Base-by-base conservation (phyloP, 495 filamentous ascomycete species). In the Annulohypoxylon nitens region DNA sequence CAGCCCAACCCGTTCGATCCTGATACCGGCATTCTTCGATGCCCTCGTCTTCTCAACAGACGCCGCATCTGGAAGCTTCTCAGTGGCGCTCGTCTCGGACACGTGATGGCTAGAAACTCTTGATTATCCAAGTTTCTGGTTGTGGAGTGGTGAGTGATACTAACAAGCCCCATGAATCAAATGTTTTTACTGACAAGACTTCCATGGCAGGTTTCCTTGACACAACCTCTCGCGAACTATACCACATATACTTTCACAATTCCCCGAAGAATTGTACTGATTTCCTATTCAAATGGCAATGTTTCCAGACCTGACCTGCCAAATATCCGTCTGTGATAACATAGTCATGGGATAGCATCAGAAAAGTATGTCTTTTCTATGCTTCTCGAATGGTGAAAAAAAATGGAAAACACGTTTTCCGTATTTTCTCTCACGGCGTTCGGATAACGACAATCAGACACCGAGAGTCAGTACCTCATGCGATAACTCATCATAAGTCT, bases 41-140 rank as follows among this genome's bases (percentile, higher is more conserved):
- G 11, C 18, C 39, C 39, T 0, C 3, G n/a, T n/a, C 67, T 78
- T 8, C 45, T 51, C 60, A 78, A 78, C 51, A 66, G 75, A 14
- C 43, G 20, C 4, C 75, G 73, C n/a, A 77, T 77, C 50, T 77
- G 75, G 75, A 47, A 54, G 6, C 18, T 77, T 14, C 66, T 77
- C 7, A 26, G 61, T 7, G 33, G 25, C 2, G 16, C 71, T 25
- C 39, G 64, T 1, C 48, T 71, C 4, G 67, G 61, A 25, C 60
- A 73, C 47, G 30, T 14, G 1, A 12, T 34, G 39, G 2, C 2
- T 43, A 43, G 14, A n/a, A 43, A 30, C 30, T 30, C 30, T 30
- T 30, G 5, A 30, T 30, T 30, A 30, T 23, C 20, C 30, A 30
- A 30, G 3, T 3, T 30, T 30, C 30, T 6, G 30, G 30, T 30